Evolutionary conservation across 805 yeast genomes (phyloP).

Genomic region (Ogataea sp.): DNA sequence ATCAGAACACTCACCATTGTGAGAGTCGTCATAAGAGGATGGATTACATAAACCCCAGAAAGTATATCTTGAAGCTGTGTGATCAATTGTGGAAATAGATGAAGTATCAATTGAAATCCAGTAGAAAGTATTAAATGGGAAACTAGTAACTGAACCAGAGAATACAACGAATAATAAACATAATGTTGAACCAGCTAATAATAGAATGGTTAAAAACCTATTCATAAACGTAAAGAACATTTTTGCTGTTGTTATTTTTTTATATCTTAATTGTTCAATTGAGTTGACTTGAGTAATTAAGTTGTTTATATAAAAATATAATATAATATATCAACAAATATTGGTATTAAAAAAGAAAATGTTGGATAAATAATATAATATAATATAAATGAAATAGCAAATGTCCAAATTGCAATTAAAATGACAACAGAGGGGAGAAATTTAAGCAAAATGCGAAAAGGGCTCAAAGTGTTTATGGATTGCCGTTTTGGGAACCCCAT

Average conservation of each 20-base stretch:
- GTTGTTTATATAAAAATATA: too few species aligned
- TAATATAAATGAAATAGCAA: not conserved
- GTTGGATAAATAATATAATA: not conserved
- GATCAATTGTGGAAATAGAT: slow-evolving; percentile 42
- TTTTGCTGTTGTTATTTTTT: not conserved
- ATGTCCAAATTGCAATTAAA: not conserved
- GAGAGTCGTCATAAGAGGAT: slow-evolving; percentile 13
- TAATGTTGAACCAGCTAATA: slow-evolving; percentile 39
- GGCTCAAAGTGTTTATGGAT: too few species aligned
- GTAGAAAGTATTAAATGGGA: slow-evolving; percentile 59
- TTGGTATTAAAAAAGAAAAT: too few species aligned
- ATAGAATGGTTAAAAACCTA: slow-evolving; percentile 22
- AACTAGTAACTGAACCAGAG: slow-evolving; percentile 51
- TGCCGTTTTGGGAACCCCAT: too few species aligned
- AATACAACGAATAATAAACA: slow-evolving; percentile 50
- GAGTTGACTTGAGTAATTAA: too few species aligned
- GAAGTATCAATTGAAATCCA: slow-evolving; percentile 68
- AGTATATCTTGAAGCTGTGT: slow-evolving; percentile 66
- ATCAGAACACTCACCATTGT: slow-evolving; percentile 27
- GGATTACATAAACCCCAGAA: slow-evolving; percentile 71
- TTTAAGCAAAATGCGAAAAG: not conserved
- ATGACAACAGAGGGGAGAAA: not conserved
- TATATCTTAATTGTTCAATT: not conserved
- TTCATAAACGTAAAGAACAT: slow-evolving; percentile 13
- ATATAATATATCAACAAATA: too few species aligned